phyloP scores from a whole-genome alignment of 768 basidiomycete genomes.

The Auricularia cornea region DNA sequence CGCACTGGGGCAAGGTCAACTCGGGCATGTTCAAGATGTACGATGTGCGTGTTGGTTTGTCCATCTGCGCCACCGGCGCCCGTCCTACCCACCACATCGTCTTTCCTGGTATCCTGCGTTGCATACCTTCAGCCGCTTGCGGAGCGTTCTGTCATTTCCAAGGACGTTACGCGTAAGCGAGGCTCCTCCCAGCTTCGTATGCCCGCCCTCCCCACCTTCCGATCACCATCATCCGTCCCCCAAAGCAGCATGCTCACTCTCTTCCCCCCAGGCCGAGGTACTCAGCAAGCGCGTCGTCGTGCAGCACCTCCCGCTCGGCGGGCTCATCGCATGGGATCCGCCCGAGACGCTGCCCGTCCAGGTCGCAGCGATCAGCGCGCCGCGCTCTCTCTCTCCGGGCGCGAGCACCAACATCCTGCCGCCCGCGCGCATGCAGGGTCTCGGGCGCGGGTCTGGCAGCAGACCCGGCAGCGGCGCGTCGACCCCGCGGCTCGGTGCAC shows the following conservation, averaged over 20 bases:
- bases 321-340: slow-evolving; percentile 60
- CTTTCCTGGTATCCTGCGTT: too few species aligned
- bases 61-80: not conserved
- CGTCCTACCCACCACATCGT: too few species aligned
- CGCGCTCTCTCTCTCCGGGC: not conserved
- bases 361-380: not conserved
- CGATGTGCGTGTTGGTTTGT: slow-evolving; percentile 43
- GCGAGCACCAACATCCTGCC: not conserved
- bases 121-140: too few species aligned
- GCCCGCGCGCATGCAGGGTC: not conserved
- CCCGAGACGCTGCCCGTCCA: not conserved
- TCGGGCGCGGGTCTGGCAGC: not conserved
- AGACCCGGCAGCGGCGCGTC: not conserved
- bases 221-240: too few species aligned
- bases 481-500: not conserved
- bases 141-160: too few species aligned
- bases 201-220: too few species aligned
- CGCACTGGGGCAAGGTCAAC: slow-evolving; percentile 87
- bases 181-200: too few species aligned
- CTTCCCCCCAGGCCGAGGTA: slow-evolving; percentile 85
- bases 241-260: too few species aligned
- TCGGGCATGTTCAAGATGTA: slow-evolving; percentile 94
- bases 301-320: slow-evolving; percentile 85
- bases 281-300: slow-evolving; percentile 93
- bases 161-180: too few species aligned